A percentile compares a stretch with the other conserved stretches of the same genome.
phyloP scores from a whole-genome alignment of 1,284 basidiomycete species.

The Moniliophthora roreri region DNA sequence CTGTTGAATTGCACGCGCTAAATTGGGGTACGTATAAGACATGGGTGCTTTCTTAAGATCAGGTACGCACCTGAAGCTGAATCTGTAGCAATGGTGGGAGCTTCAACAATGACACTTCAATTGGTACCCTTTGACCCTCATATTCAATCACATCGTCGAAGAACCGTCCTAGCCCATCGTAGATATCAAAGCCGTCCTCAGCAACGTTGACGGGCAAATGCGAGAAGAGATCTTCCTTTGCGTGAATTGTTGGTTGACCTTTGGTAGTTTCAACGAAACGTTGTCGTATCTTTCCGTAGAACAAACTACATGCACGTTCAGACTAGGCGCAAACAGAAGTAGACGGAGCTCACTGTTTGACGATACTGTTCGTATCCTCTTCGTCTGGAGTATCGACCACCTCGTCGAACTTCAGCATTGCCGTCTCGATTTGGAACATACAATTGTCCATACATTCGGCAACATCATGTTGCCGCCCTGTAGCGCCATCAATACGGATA shows the following conservation, averaged over 20 bases:
- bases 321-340: background rate
- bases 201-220: constrained; percentile 93
- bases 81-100: constrained; percentile 93
- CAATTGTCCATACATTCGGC: constrained; percentile 99
- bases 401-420: constrained; percentile 77
- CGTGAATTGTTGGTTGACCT: constrained; percentile 64
- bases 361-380: constrained; percentile 67
- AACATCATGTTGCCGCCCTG: constrained; percentile 96
- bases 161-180: constrained; percentile 92
- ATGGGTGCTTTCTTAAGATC: background rate
- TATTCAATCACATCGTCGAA: constrained; percentile 92
- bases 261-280: constrained; percentile 55
- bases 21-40: background rate
- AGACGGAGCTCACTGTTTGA: constrained; percentile 63
- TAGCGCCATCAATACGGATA: constrained; percentile 1
- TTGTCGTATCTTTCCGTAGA: constrained; percentile 86
- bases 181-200: constrained; percentile 85
- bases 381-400: constrained; percentile 50
- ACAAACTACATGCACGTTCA: constrained; percentile 53
- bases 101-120: constrained; percentile 87
- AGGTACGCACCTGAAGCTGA: constrained; percentile 77
- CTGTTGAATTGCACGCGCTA: constrained; percentile 97
- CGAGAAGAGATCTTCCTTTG: constrained; percentile 90
- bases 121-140: constrained; percentile 82
- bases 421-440: constrained; percentile 97